Evolutionary conservation across 73 alveolate genomes (phyloP).

Genomic region (Paramecium sexaurelia): DNA sequence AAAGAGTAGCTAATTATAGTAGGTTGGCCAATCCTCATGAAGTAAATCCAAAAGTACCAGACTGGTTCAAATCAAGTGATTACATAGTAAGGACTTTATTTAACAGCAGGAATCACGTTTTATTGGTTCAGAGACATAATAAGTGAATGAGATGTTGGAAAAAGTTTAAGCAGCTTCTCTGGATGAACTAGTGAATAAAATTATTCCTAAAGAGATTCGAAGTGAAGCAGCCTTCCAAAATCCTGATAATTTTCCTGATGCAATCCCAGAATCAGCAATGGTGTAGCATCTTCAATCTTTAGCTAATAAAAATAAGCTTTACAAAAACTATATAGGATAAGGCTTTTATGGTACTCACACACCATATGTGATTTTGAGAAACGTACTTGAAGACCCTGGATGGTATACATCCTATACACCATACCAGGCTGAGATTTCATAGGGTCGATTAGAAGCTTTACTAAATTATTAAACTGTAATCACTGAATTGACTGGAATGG

Average conservation of each 20-base stretch:
- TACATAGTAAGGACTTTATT: not conserved
- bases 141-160: slow-evolving; percentile 70
- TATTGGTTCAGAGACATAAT: not conserved
- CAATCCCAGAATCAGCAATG: slow-evolving; percentile 73
- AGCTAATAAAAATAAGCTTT: slow-evolving; percentile 76
- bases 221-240: slow-evolving; percentile 64
- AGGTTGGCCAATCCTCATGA: slow-evolving; percentile 36
- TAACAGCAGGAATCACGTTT: slow-evolving; percentile 32
- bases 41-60: slow-evolving; percentile 6
- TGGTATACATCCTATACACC: slow-evolving; percentile 98
- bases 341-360: slow-evolving; percentile 77
- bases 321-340: slow-evolving; percentile 84
- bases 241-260: slow-evolving; percentile 70
- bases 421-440: slow-evolving; percentile 95
- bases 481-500: slow-evolving; percentile 86
- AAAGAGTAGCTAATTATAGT: not conserved
- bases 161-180: slow-evolving; percentile 65
- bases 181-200: slow-evolving; percentile 73
- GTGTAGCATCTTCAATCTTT: slow-evolving; percentile 67
- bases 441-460: slow-evolving; percentile 91
- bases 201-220: slow-evolving; percentile 75
- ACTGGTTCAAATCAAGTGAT: not conserved
- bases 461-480: slow-evolving; percentile 85
- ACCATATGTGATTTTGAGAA: slow-evolving; percentile 80
- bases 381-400: slow-evolving; percentile 89